Base-by-base conservation (phyloP, 345 rosid species). In the Dipteronia sinensis region DNA sequence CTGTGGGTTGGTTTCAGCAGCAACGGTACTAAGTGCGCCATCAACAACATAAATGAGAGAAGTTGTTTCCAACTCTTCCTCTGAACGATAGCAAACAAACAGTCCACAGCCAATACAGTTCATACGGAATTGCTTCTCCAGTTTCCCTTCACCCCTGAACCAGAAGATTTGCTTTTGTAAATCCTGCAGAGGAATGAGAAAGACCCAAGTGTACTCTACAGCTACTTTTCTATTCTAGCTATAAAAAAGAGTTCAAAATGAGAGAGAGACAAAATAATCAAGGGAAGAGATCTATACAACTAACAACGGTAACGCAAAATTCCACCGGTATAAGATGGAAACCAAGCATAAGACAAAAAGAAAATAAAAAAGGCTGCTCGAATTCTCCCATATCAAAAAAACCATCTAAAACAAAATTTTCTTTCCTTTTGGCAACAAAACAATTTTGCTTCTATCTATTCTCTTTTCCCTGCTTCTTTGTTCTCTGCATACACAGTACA, bases 71-170 rank as follows among this genome's bases (percentile, higher is more conserved):
- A 91, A 72, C 80, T 86, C 90, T 85, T 97, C 98, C 87, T 97
- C 98, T 5, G 97, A 88, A 4, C 98, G 94, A 80, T 94, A 94
- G 82, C 97, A 94, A 74, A 97, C 98, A 71, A 97, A 93, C 17
- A 97, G 89, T 73, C 87, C 89, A 77, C 99, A 97, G 10, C 98
- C 92, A 2, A 97, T 59, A 79, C 99, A 97, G 80, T 90, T 94
- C 99, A 97, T 93, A 17, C 98, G 94, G 81, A 88, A 94, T 78
- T 97, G 99, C 88, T 93, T 97, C 94, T 97, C 99, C 83, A 92
- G 51, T 74, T 88, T 94, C 16, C 98, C 99, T 90, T 97, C 98
- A 19, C 94, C 98, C 69, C 99, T 95, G 77, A 34, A 77, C 78
- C 72, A 73, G 67, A 73, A 42, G 53, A 75, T n/a, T 34, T 55